Conservation (phyloP, 306 rosid genomes). For the Cercis canadensis region DNA sequence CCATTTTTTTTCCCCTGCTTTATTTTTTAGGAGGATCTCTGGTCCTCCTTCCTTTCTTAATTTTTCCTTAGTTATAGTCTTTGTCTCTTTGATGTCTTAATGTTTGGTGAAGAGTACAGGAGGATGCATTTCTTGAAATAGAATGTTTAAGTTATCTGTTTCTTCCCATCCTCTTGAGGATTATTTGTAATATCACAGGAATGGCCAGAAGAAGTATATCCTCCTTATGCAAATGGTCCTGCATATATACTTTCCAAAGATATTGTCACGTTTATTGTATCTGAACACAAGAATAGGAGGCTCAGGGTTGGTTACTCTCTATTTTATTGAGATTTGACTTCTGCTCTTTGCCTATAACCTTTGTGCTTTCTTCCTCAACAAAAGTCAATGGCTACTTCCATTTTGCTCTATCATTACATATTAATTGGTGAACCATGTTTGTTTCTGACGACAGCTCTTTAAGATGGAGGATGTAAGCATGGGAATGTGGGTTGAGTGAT, state of each 20-base stretch:
- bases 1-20: no score
- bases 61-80: no score
- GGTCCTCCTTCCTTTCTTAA: no score
- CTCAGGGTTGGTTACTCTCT: conserved; percentile 74
- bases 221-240: conserved; percentile 97
- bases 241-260: conserved; percentile 85
- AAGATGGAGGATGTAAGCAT: conserved; percentile 99
- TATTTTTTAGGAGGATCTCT: no score
- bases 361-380: neutral
- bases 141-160: no score
- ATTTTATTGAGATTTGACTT: neutral
- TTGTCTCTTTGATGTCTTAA: no score
- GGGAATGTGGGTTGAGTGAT: conserved; percentile 91
- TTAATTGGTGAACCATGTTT: conserved; percentile 31
- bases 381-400: conserved; percentile 11
- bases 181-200: conserved; percentile 62
- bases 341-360: neutral
- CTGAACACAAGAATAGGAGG: conserved; percentile 61
- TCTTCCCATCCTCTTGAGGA: conserved; percentile 33
- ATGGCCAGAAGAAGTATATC: conserved; percentile 94
- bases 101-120: no score
- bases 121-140: no score
- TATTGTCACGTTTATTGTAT: conserved; percentile 66
- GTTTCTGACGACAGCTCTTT: conserved; percentile 68
- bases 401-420: neutral